Evolutionary conservation across 805 yeast species (phyloP).

Genomic region (Candida endomychidarum): DNA sequence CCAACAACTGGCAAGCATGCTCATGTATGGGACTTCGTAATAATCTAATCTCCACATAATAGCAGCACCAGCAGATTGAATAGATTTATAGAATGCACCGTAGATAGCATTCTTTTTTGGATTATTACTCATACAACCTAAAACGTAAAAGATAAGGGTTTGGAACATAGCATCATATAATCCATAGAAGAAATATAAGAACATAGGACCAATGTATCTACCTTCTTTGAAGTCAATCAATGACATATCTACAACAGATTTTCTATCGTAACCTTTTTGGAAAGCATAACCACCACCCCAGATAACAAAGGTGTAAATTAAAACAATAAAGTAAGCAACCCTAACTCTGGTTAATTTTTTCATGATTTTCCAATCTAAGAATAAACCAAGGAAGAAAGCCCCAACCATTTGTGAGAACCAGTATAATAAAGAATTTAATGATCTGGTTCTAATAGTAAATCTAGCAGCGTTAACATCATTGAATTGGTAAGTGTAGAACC

Average conservation of each 20-base stretch:
- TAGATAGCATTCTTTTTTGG: conserved; percentile 55
- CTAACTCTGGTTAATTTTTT: conserved; percentile 47
- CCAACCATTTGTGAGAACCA: conserved; percentile 64
- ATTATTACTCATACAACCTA: conserved; percentile 60
- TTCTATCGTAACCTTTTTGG: conserved; percentile 43
- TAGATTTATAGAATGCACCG: conserved; percentile 62
- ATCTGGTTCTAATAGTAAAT: conserved; percentile 59
- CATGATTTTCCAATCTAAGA: conserved; percentile 45
- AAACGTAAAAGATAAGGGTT: conserved; percentile 54
- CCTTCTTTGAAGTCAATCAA: conserved; percentile 48
- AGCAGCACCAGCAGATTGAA: conserved; percentile 66
- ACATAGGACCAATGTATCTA: conserved; percentile 56
- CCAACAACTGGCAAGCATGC: conserved; percentile 50
- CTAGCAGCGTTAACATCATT: conserved; percentile 55
- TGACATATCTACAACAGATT: conserved; percentile 16
- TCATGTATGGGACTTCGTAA: conserved; percentile 33
- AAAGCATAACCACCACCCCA: conserved; percentile 62
- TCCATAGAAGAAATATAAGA: conserved; percentile 64
- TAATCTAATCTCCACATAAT: conserved; percentile 60
- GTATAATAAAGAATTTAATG: conserved; percentile 59
- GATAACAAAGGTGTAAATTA: conserved; percentile 43
- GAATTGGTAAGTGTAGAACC: conserved; percentile 67
- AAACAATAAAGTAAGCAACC: conserved; percentile 43
- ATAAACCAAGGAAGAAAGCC: conserved; percentile 47
- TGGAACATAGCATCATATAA: conserved; percentile 60